Percentiles rank a stretch among this genome's conserved stretches.
Conservation (phyloP, 495 filamentous ascomycete genomes). For the Lophiotrema nucula region DNA sequence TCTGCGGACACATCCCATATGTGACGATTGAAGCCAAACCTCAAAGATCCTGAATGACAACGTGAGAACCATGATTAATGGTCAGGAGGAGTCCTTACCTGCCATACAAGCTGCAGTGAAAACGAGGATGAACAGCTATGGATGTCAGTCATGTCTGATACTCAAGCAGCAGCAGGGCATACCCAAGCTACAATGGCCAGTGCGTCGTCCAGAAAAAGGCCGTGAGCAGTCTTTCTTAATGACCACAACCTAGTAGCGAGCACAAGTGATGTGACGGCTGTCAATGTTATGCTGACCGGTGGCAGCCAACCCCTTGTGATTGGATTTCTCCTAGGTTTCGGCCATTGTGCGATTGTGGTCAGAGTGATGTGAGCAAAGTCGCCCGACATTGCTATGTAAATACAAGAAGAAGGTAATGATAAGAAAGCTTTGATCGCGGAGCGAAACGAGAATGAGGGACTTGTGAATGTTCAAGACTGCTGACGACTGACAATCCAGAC, state of each 20-base stretch:
- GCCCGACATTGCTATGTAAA: constrained; percentile 10
- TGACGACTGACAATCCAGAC: neutral
- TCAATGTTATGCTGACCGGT: constrained; percentile 9
- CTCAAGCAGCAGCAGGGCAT: neutral
- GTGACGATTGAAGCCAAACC: constrained; percentile 36
- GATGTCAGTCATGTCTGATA: neutral
- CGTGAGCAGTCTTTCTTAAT: constrained; percentile 1
- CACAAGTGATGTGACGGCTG: constrained; percentile 1
- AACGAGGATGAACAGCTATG: constrained; percentile 6
- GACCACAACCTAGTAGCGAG: constrained; percentile 9
- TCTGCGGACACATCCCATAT: constrained; percentile 33
- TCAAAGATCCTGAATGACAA: constrained; percentile 10
- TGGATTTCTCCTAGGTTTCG: neutral
- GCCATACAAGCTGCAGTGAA: constrained; percentile 8
- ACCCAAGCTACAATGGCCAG: constrained; percentile 18
- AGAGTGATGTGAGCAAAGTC: constrained; percentile 20
- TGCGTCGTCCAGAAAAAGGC: constrained; percentile 17
- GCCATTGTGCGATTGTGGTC: constrained; percentile 19
- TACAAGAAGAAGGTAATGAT: neutral
- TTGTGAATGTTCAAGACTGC: neutral
- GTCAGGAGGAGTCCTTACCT: neutral
- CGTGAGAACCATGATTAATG: neutral
- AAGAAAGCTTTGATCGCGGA: neutral
- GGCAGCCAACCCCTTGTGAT: constrained; percentile 21
- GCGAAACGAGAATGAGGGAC: neutral